phyloP scores from a whole-genome alignment of 139 green algal species.

The Micractinium sp. region DNA sequence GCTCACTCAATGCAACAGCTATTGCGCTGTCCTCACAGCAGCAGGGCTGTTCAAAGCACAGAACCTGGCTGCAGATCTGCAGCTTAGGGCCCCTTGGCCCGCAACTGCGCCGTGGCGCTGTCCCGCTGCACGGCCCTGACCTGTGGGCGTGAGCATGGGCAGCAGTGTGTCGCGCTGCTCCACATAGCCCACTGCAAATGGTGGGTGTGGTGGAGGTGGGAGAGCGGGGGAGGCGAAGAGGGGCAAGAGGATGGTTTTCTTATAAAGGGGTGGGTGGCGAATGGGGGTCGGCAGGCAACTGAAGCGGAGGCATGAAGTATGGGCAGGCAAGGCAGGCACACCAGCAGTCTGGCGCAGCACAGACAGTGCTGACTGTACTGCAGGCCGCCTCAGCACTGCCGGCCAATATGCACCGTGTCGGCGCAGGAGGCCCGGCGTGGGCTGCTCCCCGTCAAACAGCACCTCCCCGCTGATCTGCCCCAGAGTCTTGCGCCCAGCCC shows the following conservation, averaged over 20 bases:
- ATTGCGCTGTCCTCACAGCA: no score
- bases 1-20: no score
- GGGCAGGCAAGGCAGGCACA: neutral
- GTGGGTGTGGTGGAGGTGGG: neutral
- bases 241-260: neutral
- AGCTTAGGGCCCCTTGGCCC: no score
- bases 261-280: no score
- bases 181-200: slow-evolving; percentile 46
- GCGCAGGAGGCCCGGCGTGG: slow-evolving; percentile 38
- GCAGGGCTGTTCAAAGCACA: no score
- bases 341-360: neutral
- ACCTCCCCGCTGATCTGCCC: slow-evolving; percentile 16
- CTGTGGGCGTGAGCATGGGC: slow-evolving; percentile 56
- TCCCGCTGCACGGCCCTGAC: neutral
- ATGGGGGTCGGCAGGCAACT: neutral
- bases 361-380: neutral
- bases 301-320: neutral
- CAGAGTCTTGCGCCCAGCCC: slow-evolving; percentile 63
- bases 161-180: slow-evolving; percentile 69
- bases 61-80: no score
- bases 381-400: neutral
- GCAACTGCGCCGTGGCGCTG: no score
- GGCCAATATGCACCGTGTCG: slow-evolving; percentile 15
- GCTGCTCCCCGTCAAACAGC: slow-evolving; percentile 41
- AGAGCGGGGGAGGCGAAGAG: neutral